phyloP scores from a whole-genome alignment of 345 rosid species.

The Sonneratia alba region DNA sequence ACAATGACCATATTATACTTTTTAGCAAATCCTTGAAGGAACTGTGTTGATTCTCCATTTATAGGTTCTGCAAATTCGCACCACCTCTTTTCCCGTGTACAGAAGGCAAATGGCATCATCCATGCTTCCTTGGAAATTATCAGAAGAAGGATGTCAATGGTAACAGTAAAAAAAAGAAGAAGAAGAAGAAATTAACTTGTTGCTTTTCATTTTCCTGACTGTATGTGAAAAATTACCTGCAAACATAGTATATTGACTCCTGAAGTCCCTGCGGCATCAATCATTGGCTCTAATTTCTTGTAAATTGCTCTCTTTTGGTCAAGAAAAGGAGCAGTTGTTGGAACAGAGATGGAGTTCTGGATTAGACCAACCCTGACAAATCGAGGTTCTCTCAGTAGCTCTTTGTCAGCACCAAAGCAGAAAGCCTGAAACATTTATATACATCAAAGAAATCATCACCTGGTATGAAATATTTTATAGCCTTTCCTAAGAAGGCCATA shows the following conservation, averaged over 20 bases:
- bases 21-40: constrained; percentile 65
- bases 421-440: constrained; percentile 40
- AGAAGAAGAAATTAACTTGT: background rate
- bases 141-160: background rate
- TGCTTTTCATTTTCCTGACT: background rate
- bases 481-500: background rate
- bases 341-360: constrained; percentile 79
- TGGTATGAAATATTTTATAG: background rate
- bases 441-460: constrained; percentile 6
- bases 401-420: constrained; percentile 61
- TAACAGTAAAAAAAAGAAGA: background rate
- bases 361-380: constrained; percentile 84
- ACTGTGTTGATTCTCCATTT: constrained; percentile 71
- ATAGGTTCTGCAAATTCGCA: constrained; percentile 94
- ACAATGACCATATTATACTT: constrained; percentile 85
- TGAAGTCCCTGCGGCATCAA: constrained; percentile 80
- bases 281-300: constrained; percentile 59
- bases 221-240: constrained; percentile 33
- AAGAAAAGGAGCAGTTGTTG: constrained; percentile 56
- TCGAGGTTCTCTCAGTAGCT: constrained; percentile 58
- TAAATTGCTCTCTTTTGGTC: constrained; percentile 64
- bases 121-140: constrained; percentile 63
- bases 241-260: constrained; percentile 89
- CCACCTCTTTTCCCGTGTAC: constrained; percentile 94
- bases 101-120: constrained; percentile 96